Evolutionary conservation across 2,329 filamentous ascomycete species (phyloP), one percentile per base, ranked within the genome.

Genomic region (Colletotrichum plurivorum): DNA sequence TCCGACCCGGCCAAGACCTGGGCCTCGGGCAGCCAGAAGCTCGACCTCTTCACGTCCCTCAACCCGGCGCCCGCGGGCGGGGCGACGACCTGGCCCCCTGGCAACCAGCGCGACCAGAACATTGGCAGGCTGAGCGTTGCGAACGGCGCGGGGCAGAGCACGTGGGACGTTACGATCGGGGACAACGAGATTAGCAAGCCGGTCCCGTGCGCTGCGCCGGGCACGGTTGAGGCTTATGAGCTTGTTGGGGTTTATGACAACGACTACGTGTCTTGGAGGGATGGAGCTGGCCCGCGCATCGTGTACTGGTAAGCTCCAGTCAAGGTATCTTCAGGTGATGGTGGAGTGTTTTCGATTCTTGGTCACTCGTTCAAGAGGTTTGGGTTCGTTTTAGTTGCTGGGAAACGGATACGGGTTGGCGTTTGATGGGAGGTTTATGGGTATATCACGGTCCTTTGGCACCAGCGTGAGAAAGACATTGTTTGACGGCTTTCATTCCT

Each of bases 41-140:
- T 78, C 39, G 76, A 78, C 67, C 48, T 78, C 51, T 78, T 73
- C 70, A 73, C 73, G 20, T 75, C 72, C 39, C 49, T 59, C 18
- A 46, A 57, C 41, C 73, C 75, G 13, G 75, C 76, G 2, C 73
- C 74, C 5, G 53, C 65, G 0, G 62, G 49, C 13, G 74, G 73
- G 18, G 56, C 69, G 2, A 6, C 59, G 13, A 56, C 66, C 54
- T 77, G 74, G 75, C 64, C 64, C 13, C 73, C 74, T 1, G 75
- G 75, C 18, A 77, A 77, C 67, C 72, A 73, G 61, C 74, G 76
- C 66, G 71, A 77, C 71, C 43, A n/a, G 45, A 61, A 71, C 52
- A 53, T 71, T 52, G 71, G 71, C 18, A 62, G 71, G 16, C 22
- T 71, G 8, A 57, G 45, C 9, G 45, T 67, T 5, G 61, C 27